These are phyloP conservation scores for Cynanchum wilfordii DNA, from an alignment of 257 asterid species.

Conservation along the genomic window DNA sequence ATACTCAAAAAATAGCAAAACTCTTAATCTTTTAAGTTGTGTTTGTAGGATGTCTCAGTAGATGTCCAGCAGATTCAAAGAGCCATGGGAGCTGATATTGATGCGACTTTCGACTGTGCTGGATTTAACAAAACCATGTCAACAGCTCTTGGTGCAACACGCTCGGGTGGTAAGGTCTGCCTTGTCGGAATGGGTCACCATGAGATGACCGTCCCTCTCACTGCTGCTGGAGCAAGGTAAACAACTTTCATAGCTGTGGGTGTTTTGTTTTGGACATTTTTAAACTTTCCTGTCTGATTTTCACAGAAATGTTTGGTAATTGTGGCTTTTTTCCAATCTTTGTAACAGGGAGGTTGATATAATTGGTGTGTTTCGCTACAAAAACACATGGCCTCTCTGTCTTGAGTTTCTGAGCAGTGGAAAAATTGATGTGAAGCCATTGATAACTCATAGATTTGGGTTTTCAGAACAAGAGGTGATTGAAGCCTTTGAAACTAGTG, in stretches of 20 bases:
- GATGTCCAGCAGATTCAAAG: constrained; percentile 56
- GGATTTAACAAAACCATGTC: constrained; percentile 74
- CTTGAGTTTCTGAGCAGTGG: constrained; percentile 72
- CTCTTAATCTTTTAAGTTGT: background rate
- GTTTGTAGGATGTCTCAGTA: constrained; percentile 44
- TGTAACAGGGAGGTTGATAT: constrained; percentile 68
- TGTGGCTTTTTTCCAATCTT: background rate
- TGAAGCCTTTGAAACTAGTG: constrained; percentile 79
- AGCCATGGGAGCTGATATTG: constrained; percentile 57
- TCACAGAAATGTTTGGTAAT: background rate
- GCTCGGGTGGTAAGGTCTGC: constrained; percentile 74
- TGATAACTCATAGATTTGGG: constrained; percentile 78
- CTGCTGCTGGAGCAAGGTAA: constrained; percentile 87
- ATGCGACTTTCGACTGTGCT: constrained; percentile 65
- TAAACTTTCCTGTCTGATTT: background rate
- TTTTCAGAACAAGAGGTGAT: constrained; percentile 70
- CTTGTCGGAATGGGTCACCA: constrained; percentile 78
- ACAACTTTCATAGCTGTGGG: background rate
- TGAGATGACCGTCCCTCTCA: constrained; percentile 78
- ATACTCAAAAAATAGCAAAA: background rate
- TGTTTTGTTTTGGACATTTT: background rate
- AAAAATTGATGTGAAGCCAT: constrained; percentile 75
- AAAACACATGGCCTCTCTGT: constrained; percentile 85
- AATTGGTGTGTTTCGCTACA: constrained; percentile 76
- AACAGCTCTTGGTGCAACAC: constrained; percentile 63